Percentiles rank a stretch among this genome's conserved stretches.
These are phyloP conservation scores for Fusarium zealandicum DNA, from an alignment of 2,329 filamentous ascomycete genomes.

Conservation along the genomic window DNA sequence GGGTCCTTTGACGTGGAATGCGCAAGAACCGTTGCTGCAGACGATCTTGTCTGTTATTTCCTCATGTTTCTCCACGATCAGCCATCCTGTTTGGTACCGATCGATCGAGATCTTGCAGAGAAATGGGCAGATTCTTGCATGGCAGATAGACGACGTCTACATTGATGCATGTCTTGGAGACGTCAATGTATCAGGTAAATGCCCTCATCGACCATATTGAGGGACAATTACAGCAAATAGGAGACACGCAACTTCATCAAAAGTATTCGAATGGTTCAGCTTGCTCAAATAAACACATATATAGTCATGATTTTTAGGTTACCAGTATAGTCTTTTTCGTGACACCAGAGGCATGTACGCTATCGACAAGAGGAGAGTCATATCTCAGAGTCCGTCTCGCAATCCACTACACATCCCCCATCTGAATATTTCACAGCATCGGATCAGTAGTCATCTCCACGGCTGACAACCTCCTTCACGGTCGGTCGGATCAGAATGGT, in stretches of 20 bases:
- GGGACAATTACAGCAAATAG: no score
- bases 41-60: background rate
- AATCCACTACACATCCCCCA: constrained; percentile 11
- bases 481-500: constrained; percentile 79
- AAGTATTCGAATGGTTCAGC: no score
- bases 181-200: no score
- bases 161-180: background rate
- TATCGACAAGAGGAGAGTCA: constrained; percentile 35
- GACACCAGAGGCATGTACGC: constrained; percentile 5
- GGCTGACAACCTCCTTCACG: constrained; percentile 87
- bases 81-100: constrained; percentile 2
- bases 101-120: constrained; percentile 35
- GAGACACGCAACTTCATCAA: no score
- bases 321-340: no score
- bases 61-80: constrained; percentile 1
- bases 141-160: background rate
- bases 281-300: no score
- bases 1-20: constrained; percentile 29
- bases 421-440: background rate
- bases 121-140: constrained; percentile 25
- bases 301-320: no score
- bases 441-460: constrained; percentile 80
- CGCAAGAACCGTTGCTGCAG: constrained; percentile 22
- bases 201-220: no score
- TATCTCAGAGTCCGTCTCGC: constrained; percentile 42